Evolutionary conservation across 208 protist genomes (phyloP).

Genomic region (Leishmania martiniquensis): DNA sequence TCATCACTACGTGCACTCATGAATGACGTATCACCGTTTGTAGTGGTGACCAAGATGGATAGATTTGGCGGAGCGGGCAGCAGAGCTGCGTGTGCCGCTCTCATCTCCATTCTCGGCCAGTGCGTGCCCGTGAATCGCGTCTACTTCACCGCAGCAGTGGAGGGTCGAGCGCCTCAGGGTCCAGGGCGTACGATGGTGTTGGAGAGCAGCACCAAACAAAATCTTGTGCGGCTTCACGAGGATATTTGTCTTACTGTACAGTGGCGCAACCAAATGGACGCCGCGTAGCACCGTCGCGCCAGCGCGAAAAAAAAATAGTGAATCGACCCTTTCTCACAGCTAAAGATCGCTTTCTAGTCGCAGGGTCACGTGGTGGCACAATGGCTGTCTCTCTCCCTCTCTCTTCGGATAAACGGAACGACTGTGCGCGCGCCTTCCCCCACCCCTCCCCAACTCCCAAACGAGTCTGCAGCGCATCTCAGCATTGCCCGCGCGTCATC

Average conservation of each 20-base stretch:
- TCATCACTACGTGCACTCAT: slow-evolving; percentile 53
- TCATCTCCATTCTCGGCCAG: slow-evolving; percentile 48
- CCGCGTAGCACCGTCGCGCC: slow-evolving; percentile 17
- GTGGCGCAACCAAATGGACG: slow-evolving; percentile 52
- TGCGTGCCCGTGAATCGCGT: slow-evolving; percentile 79
- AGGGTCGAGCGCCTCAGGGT: slow-evolving; percentile 40
- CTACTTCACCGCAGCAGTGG: slow-evolving; percentile 70
- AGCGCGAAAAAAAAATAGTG: background rate
- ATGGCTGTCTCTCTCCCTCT: background rate
- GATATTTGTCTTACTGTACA: slow-evolving; percentile 65
- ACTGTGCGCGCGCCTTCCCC: background rate
- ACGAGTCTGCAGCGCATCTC: background rate
- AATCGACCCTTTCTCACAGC: background rate
- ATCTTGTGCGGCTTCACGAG: slow-evolving; percentile 65
- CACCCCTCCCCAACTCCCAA: background rate
- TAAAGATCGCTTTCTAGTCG: background rate
- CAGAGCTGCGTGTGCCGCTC: slow-evolving; percentile 31
- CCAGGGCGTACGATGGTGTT: slow-evolving; percentile 34
- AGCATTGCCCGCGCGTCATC: background rate
- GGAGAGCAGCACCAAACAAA: slow-evolving; percentile 55
- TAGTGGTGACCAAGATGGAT: slow-evolving; percentile 87
- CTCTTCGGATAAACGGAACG: background rate
- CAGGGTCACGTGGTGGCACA: background rate
- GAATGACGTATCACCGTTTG: slow-evolving; percentile 64
- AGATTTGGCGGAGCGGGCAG: slow-evolving; percentile 67